Percentiles rank a stretch among this genome's conserved stretches.
Conservation (phyloP, 2,329 filamentous ascomycete genomes). For the Tympanopsis confertula region DNA sequence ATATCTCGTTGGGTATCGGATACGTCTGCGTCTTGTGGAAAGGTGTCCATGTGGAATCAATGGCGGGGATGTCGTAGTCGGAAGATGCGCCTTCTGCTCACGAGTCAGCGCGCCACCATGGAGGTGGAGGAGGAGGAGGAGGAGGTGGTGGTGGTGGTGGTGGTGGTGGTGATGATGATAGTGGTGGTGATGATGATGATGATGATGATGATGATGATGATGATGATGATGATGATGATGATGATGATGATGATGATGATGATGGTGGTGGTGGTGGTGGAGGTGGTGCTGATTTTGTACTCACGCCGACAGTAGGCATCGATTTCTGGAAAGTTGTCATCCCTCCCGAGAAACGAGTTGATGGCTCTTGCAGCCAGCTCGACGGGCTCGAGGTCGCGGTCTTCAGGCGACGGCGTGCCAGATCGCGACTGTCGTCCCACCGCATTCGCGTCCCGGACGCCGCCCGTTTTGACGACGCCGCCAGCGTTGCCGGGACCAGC, state of each 20-base stretch:
- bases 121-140: no score
- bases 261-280: background rate
- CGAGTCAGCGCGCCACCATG: constrained; percentile 14
- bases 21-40: constrained; percentile 82
- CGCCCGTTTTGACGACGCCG: constrained; percentile 2
- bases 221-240: no score
- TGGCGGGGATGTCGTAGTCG: constrained; percentile 71
- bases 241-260: no score
- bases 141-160: no score
- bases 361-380: constrained; percentile 55
- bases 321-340: constrained; percentile 54
- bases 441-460: constrained; percentile 2
- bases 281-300: constrained; percentile 12
- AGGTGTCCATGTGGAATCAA: constrained; percentile 66
- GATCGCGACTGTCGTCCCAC: no score
- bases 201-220: no score
- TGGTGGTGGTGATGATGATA: no score
- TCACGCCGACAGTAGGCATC: constrained; percentile 57
- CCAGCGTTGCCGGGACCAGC: no score
- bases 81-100: constrained; percentile 71
- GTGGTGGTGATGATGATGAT: no score
- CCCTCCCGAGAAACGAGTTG: constrained; percentile 48
- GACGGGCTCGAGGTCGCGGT: constrained; percentile 42
- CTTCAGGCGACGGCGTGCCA: constrained; percentile 21
- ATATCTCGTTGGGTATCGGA: constrained; percentile 80